Conservation (phyloP, 164 flowering plant genomes). For the Macadamia tetraphylla region DNA sequence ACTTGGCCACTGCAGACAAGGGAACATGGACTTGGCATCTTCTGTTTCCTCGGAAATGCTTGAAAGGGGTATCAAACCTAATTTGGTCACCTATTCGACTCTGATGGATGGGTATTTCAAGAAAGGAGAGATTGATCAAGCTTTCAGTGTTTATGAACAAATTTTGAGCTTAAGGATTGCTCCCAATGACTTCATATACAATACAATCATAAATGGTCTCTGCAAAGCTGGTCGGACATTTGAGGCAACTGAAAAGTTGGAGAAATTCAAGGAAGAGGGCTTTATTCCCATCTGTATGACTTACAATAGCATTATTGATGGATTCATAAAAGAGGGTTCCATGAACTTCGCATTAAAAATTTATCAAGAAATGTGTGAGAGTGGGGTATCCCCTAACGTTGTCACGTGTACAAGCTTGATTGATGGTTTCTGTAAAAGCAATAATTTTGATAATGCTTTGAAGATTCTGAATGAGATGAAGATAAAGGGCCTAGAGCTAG, state of each 20-base stretch:
- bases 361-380: constrained; percentile 46
- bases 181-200: neutral
- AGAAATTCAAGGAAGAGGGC: constrained; percentile 35
- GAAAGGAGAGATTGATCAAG: constrained; percentile 39
- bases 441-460: constrained; percentile 41
- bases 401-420: constrained; percentile 61
- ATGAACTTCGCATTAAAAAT: constrained; percentile 34
- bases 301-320: constrained; percentile 65
- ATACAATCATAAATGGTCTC: neutral
- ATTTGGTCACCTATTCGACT: constrained; percentile 50
- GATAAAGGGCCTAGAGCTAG: constrained; percentile 41
- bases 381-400: constrained; percentile 54
- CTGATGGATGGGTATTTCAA: constrained; percentile 60
- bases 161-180: constrained; percentile 26
- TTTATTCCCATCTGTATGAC: constrained; percentile 49
- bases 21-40: constrained; percentile 47
- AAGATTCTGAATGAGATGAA: constrained; percentile 50
- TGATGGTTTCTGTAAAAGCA: constrained; percentile 48
- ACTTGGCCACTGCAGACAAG: constrained; percentile 44
- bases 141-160: constrained; percentile 34
- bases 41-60: constrained; percentile 37
- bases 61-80: constrained; percentile 39
- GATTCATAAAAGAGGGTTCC: constrained; percentile 54
- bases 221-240: constrained; percentile 10
- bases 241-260: constrained; percentile 15